These are phyloP conservation scores for Amauroascus niger DNA, from an alignment of 2,329 filamentous ascomycete genomes.

Conservation along the genomic window DNA sequence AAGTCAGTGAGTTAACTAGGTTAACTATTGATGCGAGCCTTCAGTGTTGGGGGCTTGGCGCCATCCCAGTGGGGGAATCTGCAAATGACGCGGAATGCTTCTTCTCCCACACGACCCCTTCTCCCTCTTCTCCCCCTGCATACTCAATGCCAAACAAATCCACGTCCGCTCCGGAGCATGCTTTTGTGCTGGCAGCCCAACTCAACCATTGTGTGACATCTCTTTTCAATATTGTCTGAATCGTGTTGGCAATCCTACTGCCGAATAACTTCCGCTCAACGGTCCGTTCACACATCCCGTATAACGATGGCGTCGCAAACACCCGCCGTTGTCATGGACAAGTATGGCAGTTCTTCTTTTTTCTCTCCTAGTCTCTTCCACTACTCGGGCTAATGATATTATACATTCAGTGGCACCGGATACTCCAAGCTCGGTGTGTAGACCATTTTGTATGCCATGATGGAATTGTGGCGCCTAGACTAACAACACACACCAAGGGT, in stretches of 20 bases:
- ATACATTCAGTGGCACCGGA: conserved; percentile 73
- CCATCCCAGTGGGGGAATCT: neutral
- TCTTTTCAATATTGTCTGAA: neutral
- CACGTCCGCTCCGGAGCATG: neutral
- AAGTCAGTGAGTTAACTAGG: too few species aligned
- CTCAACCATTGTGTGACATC: neutral
- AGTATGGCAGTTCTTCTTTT: conserved; percentile 54
- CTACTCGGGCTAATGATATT: conserved; percentile 30
- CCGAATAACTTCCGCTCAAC: neutral
- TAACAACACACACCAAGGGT: conserved; percentile 52
- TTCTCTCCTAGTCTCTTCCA: conserved; percentile 13
- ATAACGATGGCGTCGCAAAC: conserved; percentile 89
- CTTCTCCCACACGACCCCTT: neutral
- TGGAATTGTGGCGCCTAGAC: conserved; percentile 17
- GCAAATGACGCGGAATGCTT: conserved; percentile 9
- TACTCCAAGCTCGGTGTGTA: conserved; percentile 92
- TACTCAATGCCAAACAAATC: too few species aligned
- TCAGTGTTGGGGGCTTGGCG: conserved; percentile 1
- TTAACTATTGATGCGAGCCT: too few species aligned
- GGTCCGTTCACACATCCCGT: neutral
- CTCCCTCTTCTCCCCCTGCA: neutral
- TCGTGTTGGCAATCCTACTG: neutral
- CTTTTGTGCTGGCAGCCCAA: neutral
- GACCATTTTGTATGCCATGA: conserved; percentile 11
- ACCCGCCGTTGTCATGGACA: conserved; percentile 99